A percentile compares a stretch with the other conserved stretches of the same genome.
Conservation (phyloP, 345 rosid genomes). For the Hibiscus mutabilis region DNA sequence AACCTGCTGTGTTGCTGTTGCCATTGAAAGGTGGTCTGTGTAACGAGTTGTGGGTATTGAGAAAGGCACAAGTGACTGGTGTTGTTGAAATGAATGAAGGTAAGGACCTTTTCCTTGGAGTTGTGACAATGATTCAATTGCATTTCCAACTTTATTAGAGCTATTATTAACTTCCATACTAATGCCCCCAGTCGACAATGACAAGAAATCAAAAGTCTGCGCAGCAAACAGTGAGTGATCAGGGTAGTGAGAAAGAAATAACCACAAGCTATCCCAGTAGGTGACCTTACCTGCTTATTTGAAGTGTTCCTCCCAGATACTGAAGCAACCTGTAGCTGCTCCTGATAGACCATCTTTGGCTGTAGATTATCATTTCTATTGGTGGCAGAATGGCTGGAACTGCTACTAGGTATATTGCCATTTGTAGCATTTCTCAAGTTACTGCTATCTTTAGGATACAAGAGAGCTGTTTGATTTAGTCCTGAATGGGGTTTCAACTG, state of each 20-base stretch:
- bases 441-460: conserved; percentile 21
- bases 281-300: conserved; percentile 40
- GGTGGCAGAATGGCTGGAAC: background rate
- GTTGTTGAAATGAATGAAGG: conserved; percentile 32
- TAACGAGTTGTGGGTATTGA: conserved; percentile 23
- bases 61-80: conserved; percentile 23
- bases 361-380: conserved; percentile 21
- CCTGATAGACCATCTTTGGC: conserved; percentile 24
- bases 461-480: conserved; percentile 25
- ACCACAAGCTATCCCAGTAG: conserved; percentile 4
- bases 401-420: conserved; percentile 9
- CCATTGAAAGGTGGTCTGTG: conserved; percentile 36
- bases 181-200: conserved; percentile 38
- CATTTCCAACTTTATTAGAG: conserved; percentile 20
- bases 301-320: conserved; percentile 21
- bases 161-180: conserved; percentile 20
- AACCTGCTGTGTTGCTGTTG: conserved; percentile 57
- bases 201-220: conserved; percentile 63
- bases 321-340: conserved; percentile 16
- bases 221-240: conserved; percentile 9
- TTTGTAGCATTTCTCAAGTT: too few species aligned
- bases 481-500: conserved; percentile 28
- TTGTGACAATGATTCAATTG: conserved; percentile 21
- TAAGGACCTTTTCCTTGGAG: conserved; percentile 27
- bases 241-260: conserved; percentile 9